A percentile compares a stretch with the other conserved stretches of the same genome.
These are phyloP conservation scores for Basidiobolus meristosporus DNA, from an alignment of 371 early-diverging fungal species.

Conservation along the genomic window DNA sequence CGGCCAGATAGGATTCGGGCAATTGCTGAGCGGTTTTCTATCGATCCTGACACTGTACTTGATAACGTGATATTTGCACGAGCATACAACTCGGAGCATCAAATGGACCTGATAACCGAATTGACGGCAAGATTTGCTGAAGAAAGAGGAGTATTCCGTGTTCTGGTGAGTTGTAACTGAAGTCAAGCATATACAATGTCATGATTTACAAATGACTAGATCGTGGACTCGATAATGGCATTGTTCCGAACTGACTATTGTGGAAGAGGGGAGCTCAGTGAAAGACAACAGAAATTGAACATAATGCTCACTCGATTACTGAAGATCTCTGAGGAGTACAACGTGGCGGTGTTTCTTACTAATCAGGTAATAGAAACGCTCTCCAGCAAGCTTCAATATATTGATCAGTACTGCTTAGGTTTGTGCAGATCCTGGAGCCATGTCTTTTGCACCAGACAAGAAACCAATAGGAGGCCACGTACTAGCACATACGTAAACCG, in stretches of 20 bases:
- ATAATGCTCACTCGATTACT: conserved; percentile 55
- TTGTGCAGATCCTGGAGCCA: conserved; percentile 41
- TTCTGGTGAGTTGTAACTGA: conserved; percentile 19
- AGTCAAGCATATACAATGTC: neutral
- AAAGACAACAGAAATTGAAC: conserved; percentile 77
- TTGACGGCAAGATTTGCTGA: conserved; percentile 55
- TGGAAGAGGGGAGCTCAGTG: conserved; percentile 77
- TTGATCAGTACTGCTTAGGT: too few relatives aligned
- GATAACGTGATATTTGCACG: conserved; percentile 55
- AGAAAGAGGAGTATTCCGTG: conserved; percentile 35
- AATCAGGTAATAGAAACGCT: conserved; percentile 98
- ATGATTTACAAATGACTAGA: conserved; percentile 6
- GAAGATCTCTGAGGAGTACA: conserved; percentile 84
- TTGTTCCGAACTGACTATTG: conserved; percentile 60
- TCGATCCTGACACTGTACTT: conserved; percentile 37
- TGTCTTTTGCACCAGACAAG: conserved; percentile 67
- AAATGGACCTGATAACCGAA: conserved; percentile 53
- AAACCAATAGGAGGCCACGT: conserved; percentile 99
- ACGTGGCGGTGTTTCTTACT: conserved; percentile 94
- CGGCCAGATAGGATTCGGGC: conserved; percentile 55
- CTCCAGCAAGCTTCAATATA: too few relatives aligned
- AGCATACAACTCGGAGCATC: conserved; percentile 70
- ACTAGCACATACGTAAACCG: conserved; percentile 93
- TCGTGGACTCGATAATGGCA: conserved; percentile 62
- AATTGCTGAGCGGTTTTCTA: conserved; percentile 56